Conservation (phyloP, 2,329 filamentous ascomycete genomes). For the Verticillium isaacii region DNA sequence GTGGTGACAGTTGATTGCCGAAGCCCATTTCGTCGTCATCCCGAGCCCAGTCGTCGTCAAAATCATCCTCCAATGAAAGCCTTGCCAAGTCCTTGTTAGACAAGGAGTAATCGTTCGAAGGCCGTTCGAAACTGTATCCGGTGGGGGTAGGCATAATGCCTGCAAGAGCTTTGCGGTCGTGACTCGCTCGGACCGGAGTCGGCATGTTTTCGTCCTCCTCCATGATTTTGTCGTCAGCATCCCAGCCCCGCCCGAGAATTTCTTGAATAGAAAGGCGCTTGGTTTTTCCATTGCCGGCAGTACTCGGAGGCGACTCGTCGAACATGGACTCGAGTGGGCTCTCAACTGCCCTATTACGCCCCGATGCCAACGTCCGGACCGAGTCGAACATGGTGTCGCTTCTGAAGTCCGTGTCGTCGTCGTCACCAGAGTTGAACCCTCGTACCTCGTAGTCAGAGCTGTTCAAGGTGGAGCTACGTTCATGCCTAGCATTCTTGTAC, state of each 20-base stretch:
- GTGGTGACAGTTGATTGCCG: slow-evolving; percentile 54
- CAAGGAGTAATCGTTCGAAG: slow-evolving; percentile 26
- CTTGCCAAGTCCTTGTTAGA: slow-evolving; percentile 39
- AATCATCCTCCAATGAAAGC: slow-evolving; percentile 56
- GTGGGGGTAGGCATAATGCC: background rate
- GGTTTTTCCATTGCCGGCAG: slow-evolving; percentile 41
- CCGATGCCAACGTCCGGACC: slow-evolving; percentile 64
- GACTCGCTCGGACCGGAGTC: slow-evolving; percentile 42
- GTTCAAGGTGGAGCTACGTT: slow-evolving; percentile 60
- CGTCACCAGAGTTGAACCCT: slow-evolving; percentile 63
- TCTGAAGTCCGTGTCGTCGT: slow-evolving; percentile 73
- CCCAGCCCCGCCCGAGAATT: slow-evolving; percentile 50
- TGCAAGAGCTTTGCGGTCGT: slow-evolving; percentile 18
- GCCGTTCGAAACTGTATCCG: slow-evolving; percentile 11
- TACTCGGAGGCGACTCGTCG: slow-evolving; percentile 68
- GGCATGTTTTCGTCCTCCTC: slow-evolving; percentile 56
- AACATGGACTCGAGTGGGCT: slow-evolving; percentile 76
- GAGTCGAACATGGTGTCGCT: slow-evolving; percentile 77
- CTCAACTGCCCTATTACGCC: slow-evolving; percentile 60
- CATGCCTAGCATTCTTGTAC: slow-evolving; percentile 33
- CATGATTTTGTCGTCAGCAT: slow-evolving; percentile 52
- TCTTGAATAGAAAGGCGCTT: slow-evolving; percentile 56
- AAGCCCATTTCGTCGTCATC: slow-evolving; percentile 49
- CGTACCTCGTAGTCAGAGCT: slow-evolving; percentile 66
- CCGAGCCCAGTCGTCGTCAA: slow-evolving; percentile 58